phyloP scores from a whole-genome alignment of 768 basidiomycete species.

The Suillus subluteus region DNA sequence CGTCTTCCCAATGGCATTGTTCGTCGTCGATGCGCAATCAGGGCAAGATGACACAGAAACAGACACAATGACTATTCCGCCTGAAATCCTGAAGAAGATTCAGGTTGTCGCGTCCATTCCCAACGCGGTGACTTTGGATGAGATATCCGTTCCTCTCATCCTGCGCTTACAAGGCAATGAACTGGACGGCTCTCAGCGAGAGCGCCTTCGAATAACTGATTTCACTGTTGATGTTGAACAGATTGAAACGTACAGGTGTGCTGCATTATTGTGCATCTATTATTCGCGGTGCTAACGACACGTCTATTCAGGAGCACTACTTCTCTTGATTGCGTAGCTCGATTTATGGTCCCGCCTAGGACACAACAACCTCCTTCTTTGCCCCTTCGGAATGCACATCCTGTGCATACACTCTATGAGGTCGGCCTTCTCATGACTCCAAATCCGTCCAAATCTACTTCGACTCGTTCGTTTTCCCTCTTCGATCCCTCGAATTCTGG shows the following conservation, averaged over 20 bases:
- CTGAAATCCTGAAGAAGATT: conserved; percentile 60
- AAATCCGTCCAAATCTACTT: conserved; percentile 18
- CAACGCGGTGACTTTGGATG: conserved; percentile 50
- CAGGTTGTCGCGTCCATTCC: conserved; percentile 70
- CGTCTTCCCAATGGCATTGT: conserved; percentile 40
- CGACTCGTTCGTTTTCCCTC: conserved; percentile 48
- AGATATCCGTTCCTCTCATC: conserved; percentile 53
- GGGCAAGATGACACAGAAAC: conserved; percentile 19
- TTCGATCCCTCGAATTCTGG: conserved; percentile 51
- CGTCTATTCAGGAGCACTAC: conserved; percentile 41
- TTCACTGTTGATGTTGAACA: conserved; percentile 65
- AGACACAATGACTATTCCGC: conserved; percentile 44
- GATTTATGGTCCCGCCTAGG: conserved; percentile 59
- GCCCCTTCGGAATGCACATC: conserved; percentile 59
- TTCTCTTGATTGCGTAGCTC: conserved; percentile 44
- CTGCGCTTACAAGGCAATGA: conserved; percentile 63
- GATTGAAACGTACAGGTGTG: conserved; percentile 68
- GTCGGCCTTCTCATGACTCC: conserved; percentile 42
- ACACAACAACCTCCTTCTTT: conserved; percentile 65
- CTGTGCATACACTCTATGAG: conserved; percentile 48
- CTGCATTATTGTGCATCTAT: conserved; percentile 7
- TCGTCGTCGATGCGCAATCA: conserved; percentile 46
- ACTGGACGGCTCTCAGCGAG: conserved; percentile 50
- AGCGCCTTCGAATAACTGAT: conserved; percentile 57
- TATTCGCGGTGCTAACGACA: conserved; percentile 15